A percentile compares a stretch with the other conserved stretches of the same genome.
Conservation (phyloP, 139 green algal species). For the Ettlia oleoabundans region DNA sequence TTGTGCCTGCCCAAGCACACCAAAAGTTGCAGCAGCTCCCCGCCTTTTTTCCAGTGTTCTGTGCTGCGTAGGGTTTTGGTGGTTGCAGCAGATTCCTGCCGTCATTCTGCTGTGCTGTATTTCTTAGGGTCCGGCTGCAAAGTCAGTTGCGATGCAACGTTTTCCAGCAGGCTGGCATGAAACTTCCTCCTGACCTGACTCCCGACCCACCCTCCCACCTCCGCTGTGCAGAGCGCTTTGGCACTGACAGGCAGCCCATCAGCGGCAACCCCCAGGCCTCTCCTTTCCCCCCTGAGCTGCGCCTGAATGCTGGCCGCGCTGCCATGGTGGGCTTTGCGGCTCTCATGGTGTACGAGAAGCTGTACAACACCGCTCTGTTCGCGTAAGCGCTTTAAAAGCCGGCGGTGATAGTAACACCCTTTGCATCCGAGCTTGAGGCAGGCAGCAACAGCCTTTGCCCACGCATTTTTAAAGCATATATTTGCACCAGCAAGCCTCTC, state of each 20-base stretch:
- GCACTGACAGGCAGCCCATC: background rate
- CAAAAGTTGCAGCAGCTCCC: background rate
- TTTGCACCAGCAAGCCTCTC: too few relatives aligned
- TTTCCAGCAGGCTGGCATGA: too few relatives aligned
- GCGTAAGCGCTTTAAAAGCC: too few relatives aligned
- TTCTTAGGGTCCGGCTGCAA: too few relatives aligned
- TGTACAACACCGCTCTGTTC: background rate
- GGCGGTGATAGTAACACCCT: too few relatives aligned
- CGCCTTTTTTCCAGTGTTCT: background rate
- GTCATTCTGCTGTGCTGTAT: too few relatives aligned
- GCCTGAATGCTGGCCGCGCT: constrained; percentile 35
- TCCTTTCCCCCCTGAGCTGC: constrained; percentile 31
- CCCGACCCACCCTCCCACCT: too few relatives aligned
- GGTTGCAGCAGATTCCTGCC: too few relatives aligned
- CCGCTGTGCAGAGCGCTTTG: background rate
- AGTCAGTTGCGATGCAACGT: too few relatives aligned
- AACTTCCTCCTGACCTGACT: background rate
- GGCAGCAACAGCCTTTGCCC: too few relatives aligned
- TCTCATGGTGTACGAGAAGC: background rate
- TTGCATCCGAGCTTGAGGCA: too few relatives aligned
- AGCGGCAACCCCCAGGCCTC: background rate
- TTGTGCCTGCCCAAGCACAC: background rate
- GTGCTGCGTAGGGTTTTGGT: background rate
- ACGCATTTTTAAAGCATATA: too few relatives aligned
- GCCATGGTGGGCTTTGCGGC: constrained; percentile 32